Evolutionary conservation across 164 flowering plant genomes (phyloP), one percentile per base, ranked within the genome.

Genomic region (Santalum album): DNA sequence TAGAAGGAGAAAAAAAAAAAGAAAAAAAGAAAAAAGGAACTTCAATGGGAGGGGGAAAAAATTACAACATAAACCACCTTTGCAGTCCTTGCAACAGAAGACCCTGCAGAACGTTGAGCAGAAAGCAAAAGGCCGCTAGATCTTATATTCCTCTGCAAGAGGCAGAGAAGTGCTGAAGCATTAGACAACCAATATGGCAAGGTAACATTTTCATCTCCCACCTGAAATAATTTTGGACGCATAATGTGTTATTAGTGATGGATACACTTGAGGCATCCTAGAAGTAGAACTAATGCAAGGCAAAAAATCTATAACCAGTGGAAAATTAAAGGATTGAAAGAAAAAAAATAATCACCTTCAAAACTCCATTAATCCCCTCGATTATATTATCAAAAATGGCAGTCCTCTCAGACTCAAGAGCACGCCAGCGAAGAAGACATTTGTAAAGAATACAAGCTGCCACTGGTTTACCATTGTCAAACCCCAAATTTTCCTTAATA

Each of bases 141-240:
- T 12, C 82, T 72, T 42, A 87, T 67, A 59, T 82, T 89, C 63
- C 80, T 79, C 63, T 89, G 96, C 53, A 92, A 68, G 34, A 92
- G 81, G 77, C 96, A 92, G 27, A 92, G 69, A 64, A 92, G 89
- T 22, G 99, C 81, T 11, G 99, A 92, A 17, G 96, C 76, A 75
- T 89, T 92, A 54, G 99, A 83, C 70, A 92, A 69, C 99, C 99
- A 92, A 75, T 89, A 92, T 17, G 99, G 99, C 66, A 89, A 75
- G 12, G 70, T 66, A 12, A 47, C 32, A 25, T 65, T 76, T 68
- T 84, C 90, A 60, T 89, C 85, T 24, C 85, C 94, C 45, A 59
- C 86, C 99, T 92, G 82, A 55, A 63, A 69, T 20, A 60, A 19
- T 11, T 25, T 22, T 38, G n/a, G 34, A 40, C 46, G 15, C 6